Evolutionary conservation across 192 early-diverging fungal genomes (phyloP).

Genomic region (Umbelopsis vinacea): DNA sequence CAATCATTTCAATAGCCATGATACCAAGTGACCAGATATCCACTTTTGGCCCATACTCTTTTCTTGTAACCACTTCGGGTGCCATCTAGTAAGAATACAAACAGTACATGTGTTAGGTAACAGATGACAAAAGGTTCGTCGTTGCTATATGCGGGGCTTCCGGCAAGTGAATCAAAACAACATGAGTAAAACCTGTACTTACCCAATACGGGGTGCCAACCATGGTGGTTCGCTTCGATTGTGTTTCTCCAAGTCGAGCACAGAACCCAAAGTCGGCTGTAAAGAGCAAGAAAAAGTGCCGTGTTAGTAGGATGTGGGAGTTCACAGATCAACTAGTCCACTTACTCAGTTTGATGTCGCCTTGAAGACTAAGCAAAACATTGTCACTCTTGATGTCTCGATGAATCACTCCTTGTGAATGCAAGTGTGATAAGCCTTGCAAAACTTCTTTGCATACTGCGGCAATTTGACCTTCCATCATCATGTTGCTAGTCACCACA

Average conservation of each 20-base stretch:
- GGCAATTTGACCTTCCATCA: slow-evolving; percentile 89
- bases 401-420: slow-evolving; percentile 77
- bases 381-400: slow-evolving; percentile 85
- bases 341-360: slow-evolving; percentile 77
- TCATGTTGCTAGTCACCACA: slow-evolving; percentile 82
- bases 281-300: no score
- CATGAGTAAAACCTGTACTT: slow-evolving; percentile 14
- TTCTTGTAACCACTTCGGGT: slow-evolving; percentile 85
- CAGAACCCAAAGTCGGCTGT: slow-evolving; percentile 87
- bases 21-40: slow-evolving; percentile 79
- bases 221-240: slow-evolving; percentile 78
- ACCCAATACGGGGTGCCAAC: slow-evolving; percentile 85
- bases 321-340: neutral
- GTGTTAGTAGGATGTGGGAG: neutral
- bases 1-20: slow-evolving; percentile 82
- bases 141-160: neutral
- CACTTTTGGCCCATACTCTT: slow-evolving; percentile 78
- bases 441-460: slow-evolving; percentile 78
- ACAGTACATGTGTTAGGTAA: neutral
- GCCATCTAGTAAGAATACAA: slow-evolving; percentile 60
- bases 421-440: slow-evolving; percentile 72
- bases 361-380: slow-evolving; percentile 71
- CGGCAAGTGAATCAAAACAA: neutral
- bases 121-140: no score
- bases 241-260: slow-evolving; percentile 76